Evolutionary conservation across 495 filamentous ascomycete genomes (phyloP), one percentile per base, ranked within the genome.

Genomic region (Penicillium ucsense): DNA sequence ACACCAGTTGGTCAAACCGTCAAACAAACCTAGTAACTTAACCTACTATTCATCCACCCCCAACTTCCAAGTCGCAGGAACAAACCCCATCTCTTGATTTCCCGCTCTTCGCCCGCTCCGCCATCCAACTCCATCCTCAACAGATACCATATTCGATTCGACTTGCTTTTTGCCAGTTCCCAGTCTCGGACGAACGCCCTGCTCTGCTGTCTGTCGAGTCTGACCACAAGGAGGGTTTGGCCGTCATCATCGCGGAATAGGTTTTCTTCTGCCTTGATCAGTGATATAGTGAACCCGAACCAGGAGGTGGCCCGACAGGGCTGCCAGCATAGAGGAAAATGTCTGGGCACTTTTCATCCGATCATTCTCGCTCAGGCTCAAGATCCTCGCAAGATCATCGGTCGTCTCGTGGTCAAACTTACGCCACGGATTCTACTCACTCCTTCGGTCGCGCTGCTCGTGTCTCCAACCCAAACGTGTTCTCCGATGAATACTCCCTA

Each of bases 401-500:
- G 30, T 48, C 47, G 35, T 59, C 55, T 6, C 61, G 59, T 31
- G 41, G 54, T 31, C 52, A 61, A 42, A 50, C 60, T 38, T 43
- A 49, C 41, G 68, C 69, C 31, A 55, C 66, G 54, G 64, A 62
- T 53, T 54, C 55, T 63, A 64, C 55, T 34, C 57, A 57, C 20
- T 62, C 67, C 41, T 67, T 65, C 41, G 50, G 61, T 62, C 67
- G 60, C 58, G 64, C 56, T 30, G 68, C 64, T 28, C 65, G 56
- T 46, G 61, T 58, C 43, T 67, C 65, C 31, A 73, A 74, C 43
- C 71, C 71, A 35, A 73, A 75, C 60, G 68, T 75, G 35, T 78
- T 78, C 56, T 71, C 73, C 38, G 75, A 78, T 54, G 74, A 76
- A 41, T 75, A 73, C 53, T 70, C 74, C 3, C 52, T 76, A 55